Evolutionary conservation across 352 stramenopile genomes (phyloP).

Genomic region (Phytophthora uliginosa): DNA sequence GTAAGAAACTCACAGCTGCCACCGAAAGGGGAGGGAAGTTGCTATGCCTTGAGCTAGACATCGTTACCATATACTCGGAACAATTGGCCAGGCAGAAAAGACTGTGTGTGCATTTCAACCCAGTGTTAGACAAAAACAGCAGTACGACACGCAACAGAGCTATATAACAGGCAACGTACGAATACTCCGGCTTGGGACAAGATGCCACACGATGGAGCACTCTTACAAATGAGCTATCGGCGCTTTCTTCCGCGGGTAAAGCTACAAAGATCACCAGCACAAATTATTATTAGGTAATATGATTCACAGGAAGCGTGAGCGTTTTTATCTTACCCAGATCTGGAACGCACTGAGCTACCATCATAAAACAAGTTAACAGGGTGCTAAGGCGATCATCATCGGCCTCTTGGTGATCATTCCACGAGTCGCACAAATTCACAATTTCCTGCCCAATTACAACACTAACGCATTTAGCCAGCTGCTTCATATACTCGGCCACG

Average conservation of each 20-base stretch:
- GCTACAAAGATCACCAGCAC: slow-evolving; percentile 8
- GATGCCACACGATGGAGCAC: slow-evolving; percentile 44
- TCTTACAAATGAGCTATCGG: slow-evolving; percentile 34
- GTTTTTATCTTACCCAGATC: slow-evolving; percentile 46
- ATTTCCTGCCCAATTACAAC: slow-evolving; percentile 52
- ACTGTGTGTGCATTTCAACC: slow-evolving; percentile 16
- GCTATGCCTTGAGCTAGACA: slow-evolving; percentile 33
- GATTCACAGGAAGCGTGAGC: neutral
- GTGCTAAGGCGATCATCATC: slow-evolving; percentile 50
- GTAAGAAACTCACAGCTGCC: slow-evolving; percentile 44
- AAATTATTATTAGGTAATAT: neutral
- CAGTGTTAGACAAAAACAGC: neutral
- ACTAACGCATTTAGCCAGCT: neutral
- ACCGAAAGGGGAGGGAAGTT: slow-evolving; percentile 45
- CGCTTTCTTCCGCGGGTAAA: slow-evolving; percentile 15
- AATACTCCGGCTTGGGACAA: slow-evolving; percentile 45
- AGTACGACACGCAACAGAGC: neutral
- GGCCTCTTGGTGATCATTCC: slow-evolving; percentile 28
- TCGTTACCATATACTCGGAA: slow-evolving; percentile 46
- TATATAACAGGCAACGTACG: slow-evolving; percentile 40
- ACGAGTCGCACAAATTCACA: slow-evolving; percentile 40
- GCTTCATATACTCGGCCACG: neutral
- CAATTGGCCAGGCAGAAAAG: slow-evolving; percentile 57
- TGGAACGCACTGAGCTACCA: slow-evolving; percentile 61
- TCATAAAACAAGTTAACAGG: slow-evolving; percentile 62